Evolutionary conservation across 306 rosid species (phyloP), one percentile per base, ranked within the genome.

Genomic region (Alnus glutinosa): DNA sequence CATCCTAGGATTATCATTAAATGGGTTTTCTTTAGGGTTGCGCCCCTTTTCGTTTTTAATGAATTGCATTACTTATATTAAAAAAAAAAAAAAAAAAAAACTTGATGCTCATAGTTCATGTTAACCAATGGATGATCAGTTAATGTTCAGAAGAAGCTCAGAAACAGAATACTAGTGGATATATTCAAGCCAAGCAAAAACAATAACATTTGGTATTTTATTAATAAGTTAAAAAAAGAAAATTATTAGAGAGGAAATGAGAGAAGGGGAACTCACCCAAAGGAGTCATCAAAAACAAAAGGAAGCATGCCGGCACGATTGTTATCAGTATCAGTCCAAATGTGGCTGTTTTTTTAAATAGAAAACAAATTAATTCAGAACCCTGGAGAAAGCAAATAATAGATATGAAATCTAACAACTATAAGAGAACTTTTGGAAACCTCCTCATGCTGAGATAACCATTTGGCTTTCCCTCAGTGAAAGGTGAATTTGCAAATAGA

Each of bases 381-480:
- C 64, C 36, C 78, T 68, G 50, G 74, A 49, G 44, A 62, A 78
- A 77, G 85, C 55, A 51, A 63, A 32, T 9, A 42, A 71, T 34
- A 19, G 58, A 34, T 2, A 57, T 23, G 70, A 59, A 80, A 71
- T 64, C 61, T 32, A 78, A 83, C 55, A 71, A 79, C 69, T 67
- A 52, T 61, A 79, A 36, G 55, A 70, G 47, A 78, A 84, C 39
- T 55, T 57, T 42, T 34, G 54, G 1, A 39, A 76, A 95, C 99
- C 99, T 96, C 88, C 98, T 90, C 98, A 90, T 93, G 87, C 99
- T 96, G 50, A 91, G 87, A 83, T 83, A 92, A 75, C 98, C 98
- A 88, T 96, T 96, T 57, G 98, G 93, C 89, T 93, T 93, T 82
- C 96, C 99, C 81, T 96, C 98, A 9, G 82, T 90, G 85, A 96